These are phyloP conservation scores for Scleroderma bovista DNA, from an alignment of 768 basidiomycete species.

Conservation along the genomic window DNA sequence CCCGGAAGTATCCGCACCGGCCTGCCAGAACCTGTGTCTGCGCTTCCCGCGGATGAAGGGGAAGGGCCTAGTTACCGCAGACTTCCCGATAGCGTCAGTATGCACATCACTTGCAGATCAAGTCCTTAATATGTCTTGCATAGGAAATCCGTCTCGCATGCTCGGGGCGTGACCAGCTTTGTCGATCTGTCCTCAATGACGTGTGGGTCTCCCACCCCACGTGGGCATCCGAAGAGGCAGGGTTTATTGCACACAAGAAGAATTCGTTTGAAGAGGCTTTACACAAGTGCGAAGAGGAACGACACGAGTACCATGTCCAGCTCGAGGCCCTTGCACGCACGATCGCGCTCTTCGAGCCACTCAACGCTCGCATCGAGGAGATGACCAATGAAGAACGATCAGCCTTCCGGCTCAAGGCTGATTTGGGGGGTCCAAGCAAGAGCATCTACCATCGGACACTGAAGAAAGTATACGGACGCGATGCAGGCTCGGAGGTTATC, in stretches of 20 bases:
- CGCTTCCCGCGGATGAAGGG: slow-evolving; percentile 75
- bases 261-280: slow-evolving; percentile 93
- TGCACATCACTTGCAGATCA: not conserved
- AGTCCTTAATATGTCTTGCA: not conserved
- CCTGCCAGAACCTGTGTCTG: slow-evolving; percentile 70
- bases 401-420: slow-evolving; percentile 73
- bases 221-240: slow-evolving; percentile 95
- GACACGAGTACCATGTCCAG: slow-evolving; percentile 96
- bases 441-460: slow-evolving; percentile 88
- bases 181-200: slow-evolving; percentile 94
- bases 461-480: slow-evolving; percentile 89
- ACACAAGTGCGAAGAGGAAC: slow-evolving; percentile 96
- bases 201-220: slow-evolving; percentile 98
- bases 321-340: slow-evolving; percentile 88
- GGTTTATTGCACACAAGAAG: slow-evolving; percentile 93
- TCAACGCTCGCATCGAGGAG: slow-evolving; percentile 75
- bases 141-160: slow-evolving; percentile 89
- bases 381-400: slow-evolving; percentile 87
- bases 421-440: slow-evolving; percentile 86
- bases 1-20: slow-evolving; percentile 74
- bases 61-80: slow-evolving; percentile 93
- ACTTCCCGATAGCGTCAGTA: slow-evolving; percentile 80
- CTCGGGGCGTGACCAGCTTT: slow-evolving; percentile 90
- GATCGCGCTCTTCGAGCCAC: slow-evolving; percentile 86
- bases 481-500: slow-evolving; percentile 69